Evolutionary conservation across 768 basidiomycete species (phyloP).

Genomic region (Naganishia antarctica): DNA sequence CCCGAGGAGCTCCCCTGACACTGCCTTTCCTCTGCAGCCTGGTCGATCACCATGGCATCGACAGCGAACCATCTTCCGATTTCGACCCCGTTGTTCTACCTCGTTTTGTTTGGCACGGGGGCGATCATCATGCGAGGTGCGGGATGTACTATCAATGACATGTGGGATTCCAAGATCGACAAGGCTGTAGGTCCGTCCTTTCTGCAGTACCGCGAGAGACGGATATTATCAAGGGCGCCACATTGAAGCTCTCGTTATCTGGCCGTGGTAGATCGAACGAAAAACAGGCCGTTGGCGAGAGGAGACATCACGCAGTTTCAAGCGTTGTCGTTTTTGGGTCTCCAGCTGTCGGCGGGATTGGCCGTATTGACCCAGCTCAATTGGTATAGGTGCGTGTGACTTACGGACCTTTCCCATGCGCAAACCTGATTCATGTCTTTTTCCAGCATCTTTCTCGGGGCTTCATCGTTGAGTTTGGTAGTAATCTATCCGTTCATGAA

Average conservation of each 20-base stretch:
- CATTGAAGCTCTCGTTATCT: too few relatives aligned
- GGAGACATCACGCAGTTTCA: constrained; percentile 72
- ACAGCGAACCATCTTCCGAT: constrained; percentile 68
- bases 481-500: constrained; percentile 95
- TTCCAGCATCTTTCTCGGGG: constrained; percentile 78
- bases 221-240: too few relatives aligned
- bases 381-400: constrained; percentile 74
- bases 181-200: constrained; percentile 72
- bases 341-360: constrained; percentile 74
- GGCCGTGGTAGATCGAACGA: constrained; percentile 74
- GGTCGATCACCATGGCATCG: constrained; percentile 96
- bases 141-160: constrained; percentile 96
- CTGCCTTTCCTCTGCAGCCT: constrained; percentile 57
- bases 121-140: constrained; percentile 95
- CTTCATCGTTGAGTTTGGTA: constrained; percentile 82
- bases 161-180: constrained; percentile 95
- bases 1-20: neutral
- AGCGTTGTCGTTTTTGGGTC: constrained; percentile 73
- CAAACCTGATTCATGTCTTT: neutral
- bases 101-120: constrained; percentile 78
- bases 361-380: constrained; percentile 85
- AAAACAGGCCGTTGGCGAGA: constrained; percentile 75
- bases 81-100: constrained; percentile 66
- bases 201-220: neutral
- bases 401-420: too few relatives aligned